Evolutionary conservation across 2,329 filamentous ascomycete genomes (phyloP).

Genomic region (Diaporthe destruens): DNA sequence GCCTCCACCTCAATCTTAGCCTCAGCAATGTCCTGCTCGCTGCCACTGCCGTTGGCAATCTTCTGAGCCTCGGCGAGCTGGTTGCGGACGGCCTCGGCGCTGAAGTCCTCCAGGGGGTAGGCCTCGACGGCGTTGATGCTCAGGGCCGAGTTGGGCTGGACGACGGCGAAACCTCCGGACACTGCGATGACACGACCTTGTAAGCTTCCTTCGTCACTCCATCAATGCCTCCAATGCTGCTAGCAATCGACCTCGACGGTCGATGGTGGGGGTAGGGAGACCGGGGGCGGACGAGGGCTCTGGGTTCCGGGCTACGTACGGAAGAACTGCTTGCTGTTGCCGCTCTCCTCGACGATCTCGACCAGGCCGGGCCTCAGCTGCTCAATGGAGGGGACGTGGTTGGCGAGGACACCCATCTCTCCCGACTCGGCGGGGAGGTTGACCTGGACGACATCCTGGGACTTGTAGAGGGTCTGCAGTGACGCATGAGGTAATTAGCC

Average conservation of each 20-base stretch:
- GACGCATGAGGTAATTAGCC: conserved; percentile 64
- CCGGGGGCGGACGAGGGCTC: neutral
- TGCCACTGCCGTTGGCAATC: conserved; percentile 89
- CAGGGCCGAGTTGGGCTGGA: conserved; percentile 93
- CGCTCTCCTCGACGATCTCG: conserved; percentile 94
- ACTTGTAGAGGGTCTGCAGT: conserved; percentile 76
- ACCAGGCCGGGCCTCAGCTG: conserved; percentile 97
- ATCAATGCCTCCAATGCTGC: neutral
- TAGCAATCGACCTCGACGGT: too few relatives aligned
- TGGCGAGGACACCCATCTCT: conserved; percentile 99
- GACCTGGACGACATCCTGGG: conserved; percentile 86
- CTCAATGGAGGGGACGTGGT: conserved; percentile 98
- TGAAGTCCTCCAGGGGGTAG: conserved; percentile 95
- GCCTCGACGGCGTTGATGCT: conserved; percentile 99
- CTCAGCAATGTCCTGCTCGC: conserved; percentile 97
- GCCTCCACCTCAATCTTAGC: conserved; percentile 99
- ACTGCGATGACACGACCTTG: conserved; percentile 65
- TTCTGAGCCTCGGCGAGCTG: conserved; percentile 97
- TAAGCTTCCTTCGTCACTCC: conserved; percentile 36
- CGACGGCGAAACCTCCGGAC: conserved; percentile 95
- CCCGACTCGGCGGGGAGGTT: conserved; percentile 98
- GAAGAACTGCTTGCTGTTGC: conserved; percentile 96
- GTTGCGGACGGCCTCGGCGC: conserved; percentile 85
- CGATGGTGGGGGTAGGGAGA: too few relatives aligned
- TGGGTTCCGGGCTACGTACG: conserved; percentile 70